Base-by-base conservation (phyloP, 768 basidiomycete genomes). In the Coprinopsis sp. region DNA sequence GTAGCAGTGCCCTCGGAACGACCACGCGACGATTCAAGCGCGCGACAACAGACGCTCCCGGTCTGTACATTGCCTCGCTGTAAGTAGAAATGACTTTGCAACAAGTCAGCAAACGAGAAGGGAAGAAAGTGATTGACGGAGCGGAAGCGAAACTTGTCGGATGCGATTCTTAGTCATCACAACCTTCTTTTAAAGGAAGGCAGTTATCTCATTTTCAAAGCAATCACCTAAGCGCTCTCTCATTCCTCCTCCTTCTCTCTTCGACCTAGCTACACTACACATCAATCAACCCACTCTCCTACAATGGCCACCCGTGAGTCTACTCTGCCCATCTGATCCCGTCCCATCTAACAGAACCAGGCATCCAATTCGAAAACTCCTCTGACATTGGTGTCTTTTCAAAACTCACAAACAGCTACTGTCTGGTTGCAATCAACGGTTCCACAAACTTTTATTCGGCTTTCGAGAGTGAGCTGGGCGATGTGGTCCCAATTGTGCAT, bases 361-460 rank as follows among this genome's bases (percentile, higher is more conserved):
- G 91, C 65, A 72, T 90, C 54, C 89, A 92, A 72, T 94, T 92
- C 63, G 91, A 94, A 73, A 94, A 93, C 71, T 87, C 80, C 71
- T 86, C 84, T 69, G 93, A 98, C 60, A 80, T 99, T 58, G 95
- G 95, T 58, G 95, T 99, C 34, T 99, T 98, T 70, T 75, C 92
- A 59, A 96, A 96, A 70, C 78, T 98, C 60, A 97, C 95, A 60
- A 98, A 99, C 76, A 89, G 84, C 61, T 99, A 96, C 78, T 97
- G 95, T 70, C 82, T 99, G 38, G 81, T 80, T 58, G 91, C 93
- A 53, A 80, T 97, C 62, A 87, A 92, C 64, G 88, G 94, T 66
- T 88, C 91, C 68, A 84, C 92, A 54, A 98, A 98, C 71, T 99
- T 99, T 60, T 95, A 94, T 76, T 96, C 93, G 21, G 87, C 91